Base-by-base conservation (phyloP, 306 rosid species). In the Trifolium pratense region DNA sequence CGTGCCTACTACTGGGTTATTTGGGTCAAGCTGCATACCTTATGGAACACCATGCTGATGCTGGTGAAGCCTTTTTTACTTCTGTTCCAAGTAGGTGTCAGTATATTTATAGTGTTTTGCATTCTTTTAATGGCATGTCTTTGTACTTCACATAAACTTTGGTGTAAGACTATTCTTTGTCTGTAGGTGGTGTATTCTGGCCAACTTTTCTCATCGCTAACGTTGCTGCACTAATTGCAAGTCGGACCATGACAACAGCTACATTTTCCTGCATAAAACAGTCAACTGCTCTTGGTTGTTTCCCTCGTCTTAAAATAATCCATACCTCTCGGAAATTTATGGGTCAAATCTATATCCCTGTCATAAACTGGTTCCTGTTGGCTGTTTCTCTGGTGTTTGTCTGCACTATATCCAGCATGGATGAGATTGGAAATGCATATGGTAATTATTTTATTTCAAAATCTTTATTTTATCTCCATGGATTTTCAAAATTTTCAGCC, bases 1-100 rank as follows among this genome's bases (percentile, higher is more conserved):
- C 99, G 29, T 95, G 99, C 88, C 89, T 95, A 71, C 56, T 90
- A 56, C 75, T 91, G 99, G 99, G 97, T 56, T 95, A 95, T 85
- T 86, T 95, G 97, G 99, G 99, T 82, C 99, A 95, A 91, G 99
- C 99, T 76, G 99, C 99, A 45, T 95, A 95, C 86, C 92, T 95
- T 39, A 83, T 95, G 89, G 83, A 89, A 49, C 87, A 95, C 78
- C 93, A 83, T 46, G 61, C 52, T 25, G 90, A 63, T 51, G 87
- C 87, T 52, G 90, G 88, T 6, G 85, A 87, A 75, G 89, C 86
- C 60, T 95, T 95, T 78, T 95, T 86, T 82, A 71, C 85, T 73
- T 91, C 99, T 66, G 86, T 95, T 82, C 99, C 99, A 80, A 86
- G 99, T 95, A 89, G 76, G 88, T 71, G 43, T 75, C 49, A 45